These are phyloP conservation scores for Aspergillus terreus DNA, from an alignment of 2,329 filamentous ascomycete species.

Conservation along the genomic window DNA sequence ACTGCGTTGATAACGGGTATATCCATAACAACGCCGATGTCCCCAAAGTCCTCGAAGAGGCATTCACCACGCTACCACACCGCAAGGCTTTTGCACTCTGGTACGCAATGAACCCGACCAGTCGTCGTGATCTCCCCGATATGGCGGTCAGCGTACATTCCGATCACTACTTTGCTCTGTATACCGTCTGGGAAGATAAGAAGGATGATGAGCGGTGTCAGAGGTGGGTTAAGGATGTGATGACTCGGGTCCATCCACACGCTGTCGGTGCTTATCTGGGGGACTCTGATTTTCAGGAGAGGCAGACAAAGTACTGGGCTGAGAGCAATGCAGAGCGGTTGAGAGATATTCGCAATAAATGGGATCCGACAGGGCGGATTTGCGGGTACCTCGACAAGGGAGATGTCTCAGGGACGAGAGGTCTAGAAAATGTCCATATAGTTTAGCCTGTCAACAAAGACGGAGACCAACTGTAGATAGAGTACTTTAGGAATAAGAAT, in stretches of 20 bases:
- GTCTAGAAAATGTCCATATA: background rate
- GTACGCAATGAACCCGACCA: conserved; percentile 51
- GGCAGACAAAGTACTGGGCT: conserved; percentile 49
- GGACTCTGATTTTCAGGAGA: conserved; percentile 51
- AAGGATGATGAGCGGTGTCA: conserved; percentile 44
- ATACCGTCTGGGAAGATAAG: conserved; percentile 49
- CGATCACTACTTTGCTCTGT: conserved; percentile 56
- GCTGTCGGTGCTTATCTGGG: conserved; percentile 53
- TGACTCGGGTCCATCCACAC: conserved; percentile 38
- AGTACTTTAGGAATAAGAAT: no score
- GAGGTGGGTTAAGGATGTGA: conserved; percentile 44
- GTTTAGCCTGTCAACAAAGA: no score
- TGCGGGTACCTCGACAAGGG: conserved; percentile 35
- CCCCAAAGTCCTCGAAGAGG: conserved; percentile 40
- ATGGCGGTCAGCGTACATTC: conserved; percentile 56
- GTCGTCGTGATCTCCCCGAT: conserved; percentile 38
- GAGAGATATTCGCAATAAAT: conserved; percentile 34
- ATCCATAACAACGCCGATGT: conserved; percentile 48
- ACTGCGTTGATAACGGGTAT: conserved; percentile 51
- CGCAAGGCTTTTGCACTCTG: conserved; percentile 48
- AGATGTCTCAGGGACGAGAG: background rate
- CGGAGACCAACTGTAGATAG: no score
- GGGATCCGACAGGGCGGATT: conserved; percentile 24
- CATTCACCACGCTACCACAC: conserved; percentile 48
- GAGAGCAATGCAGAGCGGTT: conserved; percentile 40